Evolutionary conservation across 202 grass and related monocot species (phyloP).

Genomic region (Musa balbisiana): DNA sequence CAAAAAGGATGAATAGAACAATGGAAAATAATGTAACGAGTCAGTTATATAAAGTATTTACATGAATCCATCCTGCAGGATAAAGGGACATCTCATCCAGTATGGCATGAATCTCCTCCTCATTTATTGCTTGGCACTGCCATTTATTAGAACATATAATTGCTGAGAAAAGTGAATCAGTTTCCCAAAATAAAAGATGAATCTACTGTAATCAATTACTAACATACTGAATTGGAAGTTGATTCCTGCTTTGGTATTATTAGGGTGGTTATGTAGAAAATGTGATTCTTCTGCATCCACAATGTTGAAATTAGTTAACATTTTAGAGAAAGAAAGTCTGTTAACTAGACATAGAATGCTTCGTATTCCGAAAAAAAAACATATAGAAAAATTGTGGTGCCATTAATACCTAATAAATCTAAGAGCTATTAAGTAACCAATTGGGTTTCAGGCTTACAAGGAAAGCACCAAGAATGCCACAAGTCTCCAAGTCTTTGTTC

Average conservation of each 20-base stretch:
- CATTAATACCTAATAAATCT: slow-evolving; percentile 5
- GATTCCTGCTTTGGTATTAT: slow-evolving; percentile 92
- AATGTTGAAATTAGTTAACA: slow-evolving; percentile 20
- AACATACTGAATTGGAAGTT: slow-evolving; percentile 94
- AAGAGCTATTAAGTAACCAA: slow-evolving; percentile 12
- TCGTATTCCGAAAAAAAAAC: slow-evolving; percentile 2
- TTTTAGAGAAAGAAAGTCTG: too few species aligned
- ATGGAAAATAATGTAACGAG: not conserved
- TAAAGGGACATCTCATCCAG: slow-evolving; percentile 78
- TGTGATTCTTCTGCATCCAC: slow-evolving; percentile 53
- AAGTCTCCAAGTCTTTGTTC: slow-evolving; percentile 67
- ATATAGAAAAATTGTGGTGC: not conserved
- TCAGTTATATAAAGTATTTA: slow-evolving; percentile 27
- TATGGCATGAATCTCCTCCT: slow-evolving; percentile 90
- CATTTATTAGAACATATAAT: slow-evolving; percentile 11
- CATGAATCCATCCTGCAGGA: slow-evolving; percentile 96
- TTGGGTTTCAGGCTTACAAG: slow-evolving; percentile 44
- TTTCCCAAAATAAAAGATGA: not conserved
- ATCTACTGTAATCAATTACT: slow-evolving; percentile 22
- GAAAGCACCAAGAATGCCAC: slow-evolving; percentile 91
- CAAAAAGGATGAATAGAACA: not conserved
- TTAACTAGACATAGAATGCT: too few species aligned
- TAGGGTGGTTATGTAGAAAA: slow-evolving; percentile 82
- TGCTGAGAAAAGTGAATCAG: slow-evolving; percentile 3
- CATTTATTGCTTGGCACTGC: slow-evolving; percentile 84